Evolutionary conservation across 257 asterid species (phyloP).

Genomic region (Primulina huaijiensis): DNA sequence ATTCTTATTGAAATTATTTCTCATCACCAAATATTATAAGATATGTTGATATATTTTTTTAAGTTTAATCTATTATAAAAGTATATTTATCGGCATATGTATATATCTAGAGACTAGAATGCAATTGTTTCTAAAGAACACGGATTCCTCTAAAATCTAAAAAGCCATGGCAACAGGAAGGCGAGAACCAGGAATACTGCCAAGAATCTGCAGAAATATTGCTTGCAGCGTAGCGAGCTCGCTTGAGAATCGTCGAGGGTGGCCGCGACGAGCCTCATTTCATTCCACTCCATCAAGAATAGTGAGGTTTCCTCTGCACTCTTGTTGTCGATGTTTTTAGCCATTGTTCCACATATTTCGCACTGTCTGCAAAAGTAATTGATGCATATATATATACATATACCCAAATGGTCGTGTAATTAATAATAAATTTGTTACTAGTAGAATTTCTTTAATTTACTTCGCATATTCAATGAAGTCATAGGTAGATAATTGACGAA

Average conservation of each 20-base stretch:
- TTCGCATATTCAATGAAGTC: no score
- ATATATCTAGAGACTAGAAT: no score
- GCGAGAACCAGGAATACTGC: constrained; percentile 38
- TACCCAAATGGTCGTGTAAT: no score
- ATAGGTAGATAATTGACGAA: no score
- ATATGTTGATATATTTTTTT: no score
- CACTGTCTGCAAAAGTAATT: constrained; percentile 33
- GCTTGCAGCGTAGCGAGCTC: constrained; percentile 28
- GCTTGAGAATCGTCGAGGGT: constrained; percentile 22
- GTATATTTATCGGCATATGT: no score
- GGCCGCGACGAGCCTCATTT: constrained; percentile 29
- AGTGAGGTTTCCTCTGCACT: constrained; percentile 24
- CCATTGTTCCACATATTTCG: constrained; percentile 50
- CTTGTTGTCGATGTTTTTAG: constrained; percentile 28
- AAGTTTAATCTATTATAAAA: no score
- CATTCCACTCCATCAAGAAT: constrained; percentile 35
- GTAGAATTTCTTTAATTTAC: no score
- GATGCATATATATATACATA: no score
- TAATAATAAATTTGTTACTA: no score
- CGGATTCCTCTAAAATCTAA: constrained; percentile 26
- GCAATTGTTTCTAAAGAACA: neutral
- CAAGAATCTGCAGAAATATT: constrained; percentile 37
- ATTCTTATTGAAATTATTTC: no score
- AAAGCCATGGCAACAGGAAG: constrained; percentile 44
- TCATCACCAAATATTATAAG: no score